Percentiles rank a stretch among this genome's conserved stretches.
These are phyloP conservation scores for Cordia subcordata DNA, from an alignment of 257 asterid genomes.

Conservation along the genomic window DNA sequence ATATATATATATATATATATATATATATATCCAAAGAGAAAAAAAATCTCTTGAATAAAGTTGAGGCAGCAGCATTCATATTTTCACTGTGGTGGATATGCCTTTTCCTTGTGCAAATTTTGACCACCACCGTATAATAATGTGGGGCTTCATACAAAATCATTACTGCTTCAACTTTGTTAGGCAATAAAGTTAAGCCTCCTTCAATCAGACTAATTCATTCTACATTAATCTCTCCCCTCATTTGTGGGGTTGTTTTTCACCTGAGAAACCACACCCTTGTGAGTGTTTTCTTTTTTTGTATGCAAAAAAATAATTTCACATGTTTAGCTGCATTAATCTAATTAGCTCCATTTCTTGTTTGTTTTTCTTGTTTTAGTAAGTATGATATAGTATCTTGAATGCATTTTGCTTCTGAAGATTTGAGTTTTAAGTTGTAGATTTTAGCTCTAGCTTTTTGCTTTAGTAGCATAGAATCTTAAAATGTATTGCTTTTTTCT, in stretches of 20 bases:
- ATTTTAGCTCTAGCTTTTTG: no score
- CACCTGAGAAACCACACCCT: conserved; percentile 5
- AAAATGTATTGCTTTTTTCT: no score
- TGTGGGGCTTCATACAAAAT: conserved; percentile 33
- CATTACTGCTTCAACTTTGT: conserved; percentile 61
- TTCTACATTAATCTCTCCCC: conserved; percentile 23
- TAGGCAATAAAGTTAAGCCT: conserved; percentile 51
- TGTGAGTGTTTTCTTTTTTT: conserved; percentile 1
- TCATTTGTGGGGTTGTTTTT: conserved; percentile 17
- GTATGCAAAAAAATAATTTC: not conserved
- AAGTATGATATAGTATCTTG: no score
- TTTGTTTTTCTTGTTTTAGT: no score
- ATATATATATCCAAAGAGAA: no score
- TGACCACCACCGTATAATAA: conserved; percentile 42
- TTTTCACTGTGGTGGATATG: conserved; percentile 11
- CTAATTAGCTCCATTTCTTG: conserved; percentile 15
- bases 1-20: no score
- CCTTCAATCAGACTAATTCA: conserved; percentile 21
- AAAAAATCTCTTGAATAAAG: not conserved
- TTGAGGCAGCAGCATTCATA: not conserved
- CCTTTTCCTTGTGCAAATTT: conserved; percentile 20
- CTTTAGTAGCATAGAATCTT: no score
- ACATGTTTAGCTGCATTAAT: conserved; percentile 13
- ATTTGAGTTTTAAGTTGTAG: no score
- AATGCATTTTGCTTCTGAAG: no score